Conservation (phyloP, 108 stramenopile species). For the Epithemia pelagica region DNA sequence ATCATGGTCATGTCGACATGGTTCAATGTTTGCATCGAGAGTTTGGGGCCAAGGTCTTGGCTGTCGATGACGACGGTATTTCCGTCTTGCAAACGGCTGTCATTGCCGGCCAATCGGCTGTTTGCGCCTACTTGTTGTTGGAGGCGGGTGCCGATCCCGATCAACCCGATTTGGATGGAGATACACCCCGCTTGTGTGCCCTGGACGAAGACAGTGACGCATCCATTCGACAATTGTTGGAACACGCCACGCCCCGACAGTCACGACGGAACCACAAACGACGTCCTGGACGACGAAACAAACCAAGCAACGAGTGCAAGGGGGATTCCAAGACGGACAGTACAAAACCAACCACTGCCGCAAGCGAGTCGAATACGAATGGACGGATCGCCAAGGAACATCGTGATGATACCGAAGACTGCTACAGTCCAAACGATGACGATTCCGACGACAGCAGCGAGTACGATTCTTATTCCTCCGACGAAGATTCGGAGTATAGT, state of each 20-base stretch:
- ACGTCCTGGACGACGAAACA: too few relatives aligned
- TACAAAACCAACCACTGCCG: neutral
- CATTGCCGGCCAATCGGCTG: constrained; percentile 56
- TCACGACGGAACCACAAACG: neutral
- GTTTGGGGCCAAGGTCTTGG: constrained; percentile 59
- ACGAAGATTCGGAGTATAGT: neutral
- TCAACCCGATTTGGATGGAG: constrained; percentile 71
- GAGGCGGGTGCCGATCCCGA: constrained; percentile 68
- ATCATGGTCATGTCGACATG: constrained; percentile 54
- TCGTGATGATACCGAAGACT: neutral
- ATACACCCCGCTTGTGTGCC: constrained; percentile 59
- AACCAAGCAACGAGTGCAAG: neutral
- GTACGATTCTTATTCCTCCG: neutral
- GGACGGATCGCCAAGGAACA: too few relatives aligned
- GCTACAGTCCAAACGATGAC: too few relatives aligned
- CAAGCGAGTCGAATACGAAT: neutral
- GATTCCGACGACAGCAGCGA: neutral
- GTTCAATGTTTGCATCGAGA: constrained; percentile 44
- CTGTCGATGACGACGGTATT: constrained; percentile 67
- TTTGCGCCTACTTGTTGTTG: constrained; percentile 40
- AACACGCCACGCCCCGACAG: neutral
- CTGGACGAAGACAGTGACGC: constrained; percentile 50
- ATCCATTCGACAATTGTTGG: neutral
- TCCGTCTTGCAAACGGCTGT: constrained; percentile 71
- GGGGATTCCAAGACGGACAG: neutral